A percentile compares a stretch with the other conserved stretches of the same genome.
These are phyloP conservation scores for Pseudohalonectria lignicola DNA, from an alignment of 2,329 filamentous ascomycete species.

Conservation along the genomic window DNA sequence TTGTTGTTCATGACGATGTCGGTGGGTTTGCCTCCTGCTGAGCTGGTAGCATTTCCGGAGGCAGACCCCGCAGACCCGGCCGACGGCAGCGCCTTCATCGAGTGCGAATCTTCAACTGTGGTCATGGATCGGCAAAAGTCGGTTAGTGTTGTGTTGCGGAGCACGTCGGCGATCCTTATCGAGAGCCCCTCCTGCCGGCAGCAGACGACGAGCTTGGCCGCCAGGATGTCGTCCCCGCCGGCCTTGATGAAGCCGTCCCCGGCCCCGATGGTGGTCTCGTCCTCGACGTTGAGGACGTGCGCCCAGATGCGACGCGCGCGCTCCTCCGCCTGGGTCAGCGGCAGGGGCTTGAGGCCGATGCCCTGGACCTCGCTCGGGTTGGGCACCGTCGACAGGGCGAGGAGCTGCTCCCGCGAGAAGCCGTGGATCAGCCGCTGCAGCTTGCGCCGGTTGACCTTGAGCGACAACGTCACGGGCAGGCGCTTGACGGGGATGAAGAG, in stretches of 20 bases:
- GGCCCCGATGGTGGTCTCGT: slow-evolving; percentile 26
- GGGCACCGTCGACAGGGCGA: slow-evolving; percentile 25
- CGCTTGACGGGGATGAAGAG: slow-evolving; percentile 35
- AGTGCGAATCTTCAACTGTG: slow-evolving; percentile 9
- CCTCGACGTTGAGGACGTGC: slow-evolving; percentile 24
- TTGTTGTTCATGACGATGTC: background rate
- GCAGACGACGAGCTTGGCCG: slow-evolving; percentile 28
- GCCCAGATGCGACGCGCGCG: slow-evolving; percentile 37
- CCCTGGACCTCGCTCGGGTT: slow-evolving; percentile 23
- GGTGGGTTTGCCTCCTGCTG: too few species aligned
- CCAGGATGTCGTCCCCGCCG: slow-evolving; percentile 34
- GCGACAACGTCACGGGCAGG: slow-evolving; percentile 35
- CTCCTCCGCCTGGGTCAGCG: slow-evolving; percentile 34
- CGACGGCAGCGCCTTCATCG: background rate
- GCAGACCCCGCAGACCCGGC: too few species aligned
- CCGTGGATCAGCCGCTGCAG: slow-evolving; percentile 32
- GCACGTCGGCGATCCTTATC: slow-evolving; percentile 29
- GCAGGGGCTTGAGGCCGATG: slow-evolving; percentile 30
- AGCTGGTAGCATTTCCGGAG: too few species aligned
- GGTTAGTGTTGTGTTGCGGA: slow-evolving; percentile 27
- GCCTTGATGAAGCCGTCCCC: slow-evolving; percentile 32
- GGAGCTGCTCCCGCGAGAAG: slow-evolving; percentile 29
- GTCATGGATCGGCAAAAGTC: slow-evolving; percentile 28
- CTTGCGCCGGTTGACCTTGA: slow-evolving; percentile 37
- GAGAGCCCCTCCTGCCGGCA: slow-evolving; percentile 30